phyloP scores from a whole-genome alignment of 306 rosid genomes.

The Quercus aquifolioides region DNA sequence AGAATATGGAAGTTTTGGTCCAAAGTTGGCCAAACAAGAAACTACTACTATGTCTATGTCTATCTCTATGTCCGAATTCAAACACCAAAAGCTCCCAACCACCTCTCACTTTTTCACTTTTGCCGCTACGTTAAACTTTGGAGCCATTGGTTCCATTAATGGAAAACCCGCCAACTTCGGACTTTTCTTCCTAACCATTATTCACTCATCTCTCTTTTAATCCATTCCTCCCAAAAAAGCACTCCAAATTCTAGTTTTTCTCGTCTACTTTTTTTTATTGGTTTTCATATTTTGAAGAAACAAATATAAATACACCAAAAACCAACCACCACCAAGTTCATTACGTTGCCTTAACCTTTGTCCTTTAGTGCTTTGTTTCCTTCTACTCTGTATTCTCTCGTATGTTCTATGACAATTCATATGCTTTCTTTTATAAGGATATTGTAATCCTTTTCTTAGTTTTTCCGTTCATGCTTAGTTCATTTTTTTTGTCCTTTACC shows the following conservation, averaged over 20 bases:
- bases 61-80: background rate
- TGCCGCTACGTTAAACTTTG: slow-evolving; percentile 11
- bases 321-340: background rate
- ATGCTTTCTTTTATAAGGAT: background rate
- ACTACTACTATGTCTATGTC: too few species aligned
- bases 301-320: background rate
- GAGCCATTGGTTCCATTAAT: slow-evolving; percentile 28
- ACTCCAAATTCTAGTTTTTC: background rate
- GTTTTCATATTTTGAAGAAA: background rate
- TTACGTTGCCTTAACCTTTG: background rate
- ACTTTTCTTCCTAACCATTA: slow-evolving; percentile 17
- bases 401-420: background rate
- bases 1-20: background rate
- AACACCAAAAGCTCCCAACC: background rate
- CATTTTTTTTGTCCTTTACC: background rate
- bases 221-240: background rate
- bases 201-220: background rate
- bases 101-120: background rate
- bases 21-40: background rate
- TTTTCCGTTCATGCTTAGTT: background rate
- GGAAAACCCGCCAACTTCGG: slow-evolving; percentile 68
- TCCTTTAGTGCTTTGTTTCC: background rate
- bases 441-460: background rate
- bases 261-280: background rate
- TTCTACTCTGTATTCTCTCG: background rate